phyloP scores from a whole-genome alignment of 306 rosid genomes.

The Quillaja saponaria region DNA sequence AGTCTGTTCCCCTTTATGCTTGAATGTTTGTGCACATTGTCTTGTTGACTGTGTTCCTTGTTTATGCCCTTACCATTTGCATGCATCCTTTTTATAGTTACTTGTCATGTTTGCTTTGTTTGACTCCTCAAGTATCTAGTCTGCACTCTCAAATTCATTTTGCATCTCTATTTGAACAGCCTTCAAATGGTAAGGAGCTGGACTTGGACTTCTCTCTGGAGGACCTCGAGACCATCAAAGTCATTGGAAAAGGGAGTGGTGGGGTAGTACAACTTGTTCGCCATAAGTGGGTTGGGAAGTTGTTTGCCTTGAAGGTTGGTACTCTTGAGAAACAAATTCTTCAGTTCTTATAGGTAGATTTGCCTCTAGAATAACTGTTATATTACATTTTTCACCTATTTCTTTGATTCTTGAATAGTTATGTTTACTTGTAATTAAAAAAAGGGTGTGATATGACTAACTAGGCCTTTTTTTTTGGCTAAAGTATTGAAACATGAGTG shows the following conservation, averaged over 20 bases:
- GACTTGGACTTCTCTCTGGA: conserved; percentile 73
- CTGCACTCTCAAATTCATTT: conserved; percentile 3
- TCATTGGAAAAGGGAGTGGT: conserved; percentile 95
- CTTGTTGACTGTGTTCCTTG: no score
- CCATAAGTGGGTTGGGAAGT: conserved; percentile 88
- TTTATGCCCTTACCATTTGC: neutral
- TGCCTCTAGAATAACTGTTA: conserved; percentile 13
- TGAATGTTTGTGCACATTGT: no score
- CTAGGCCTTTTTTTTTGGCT: neutral
- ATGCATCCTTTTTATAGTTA: neutral
- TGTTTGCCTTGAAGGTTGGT: conserved; percentile 90
- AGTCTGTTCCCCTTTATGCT: no score
- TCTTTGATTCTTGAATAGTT: conserved; percentile 11
- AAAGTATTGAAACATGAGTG: neutral
- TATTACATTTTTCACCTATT: conserved; percentile 4
- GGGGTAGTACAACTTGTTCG: conserved; percentile 98
- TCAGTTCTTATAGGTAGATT: conserved; percentile 8
- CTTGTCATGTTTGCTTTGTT: neutral
- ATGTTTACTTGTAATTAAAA: conserved; percentile 11
- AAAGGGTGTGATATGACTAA: neutral
- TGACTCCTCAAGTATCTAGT: conserved; percentile 9
- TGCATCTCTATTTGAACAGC: conserved; percentile 51
- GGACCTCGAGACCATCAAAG: conserved; percentile 86
- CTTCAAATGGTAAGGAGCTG: conserved; percentile 71
- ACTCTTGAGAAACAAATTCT: conserved; percentile 9